Conservation (phyloP, 805 yeast species). For the Lachancea lanzarotensis region DNA sequence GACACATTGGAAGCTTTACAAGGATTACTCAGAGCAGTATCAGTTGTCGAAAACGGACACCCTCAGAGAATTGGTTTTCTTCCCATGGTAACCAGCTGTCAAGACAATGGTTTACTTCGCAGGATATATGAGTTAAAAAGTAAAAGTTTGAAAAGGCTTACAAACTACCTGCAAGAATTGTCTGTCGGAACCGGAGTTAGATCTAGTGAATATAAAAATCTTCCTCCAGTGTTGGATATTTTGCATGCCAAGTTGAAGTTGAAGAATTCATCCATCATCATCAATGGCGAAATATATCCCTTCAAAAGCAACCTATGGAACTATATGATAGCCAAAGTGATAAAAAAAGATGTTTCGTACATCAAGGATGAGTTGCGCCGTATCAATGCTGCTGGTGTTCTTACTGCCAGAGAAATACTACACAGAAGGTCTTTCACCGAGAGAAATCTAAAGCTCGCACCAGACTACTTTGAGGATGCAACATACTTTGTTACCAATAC, state of each 20-base stretch:
- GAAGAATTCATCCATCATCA: slow-evolving; percentile 46
- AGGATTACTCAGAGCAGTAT: slow-evolving; percentile 44
- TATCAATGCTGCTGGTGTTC: slow-evolving; percentile 7
- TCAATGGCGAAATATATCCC: slow-evolving; percentile 64
- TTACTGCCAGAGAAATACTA: slow-evolving; percentile 24
- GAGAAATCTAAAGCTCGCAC: slow-evolving; percentile 47
- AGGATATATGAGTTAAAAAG: slow-evolving; percentile 24
- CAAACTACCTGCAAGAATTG: slow-evolving; percentile 18
- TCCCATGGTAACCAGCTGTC: slow-evolving; percentile 38
- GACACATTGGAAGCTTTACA: slow-evolving; percentile 38
- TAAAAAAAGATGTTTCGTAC: slow-evolving; percentile 44
- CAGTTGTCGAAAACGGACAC: slow-evolving; percentile 45
- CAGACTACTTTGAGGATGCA: slow-evolving; percentile 36
- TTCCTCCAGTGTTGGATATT: slow-evolving; percentile 25
- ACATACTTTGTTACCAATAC: slow-evolving; percentile 29
- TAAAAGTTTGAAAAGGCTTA: slow-evolving; percentile 10
- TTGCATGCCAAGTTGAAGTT: slow-evolving; percentile 35
- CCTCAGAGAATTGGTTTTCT: slow-evolving; percentile 80
- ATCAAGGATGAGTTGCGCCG: slow-evolving; percentile 19
- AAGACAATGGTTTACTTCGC: slow-evolving; percentile 16
- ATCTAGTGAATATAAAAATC: slow-evolving; percentile 6
- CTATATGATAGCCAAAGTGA: slow-evolving; percentile 43
- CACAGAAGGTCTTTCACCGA: slow-evolving; percentile 26
- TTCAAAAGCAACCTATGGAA: slow-evolving; percentile 50
- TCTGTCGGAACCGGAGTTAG: slow-evolving; percentile 9